Evolutionary conservation across 225 moss, liverwort and hornwort genomes (phyloP), one percentile per base, ranked within the genome.

Genomic region (Neckera pumila): DNA sequence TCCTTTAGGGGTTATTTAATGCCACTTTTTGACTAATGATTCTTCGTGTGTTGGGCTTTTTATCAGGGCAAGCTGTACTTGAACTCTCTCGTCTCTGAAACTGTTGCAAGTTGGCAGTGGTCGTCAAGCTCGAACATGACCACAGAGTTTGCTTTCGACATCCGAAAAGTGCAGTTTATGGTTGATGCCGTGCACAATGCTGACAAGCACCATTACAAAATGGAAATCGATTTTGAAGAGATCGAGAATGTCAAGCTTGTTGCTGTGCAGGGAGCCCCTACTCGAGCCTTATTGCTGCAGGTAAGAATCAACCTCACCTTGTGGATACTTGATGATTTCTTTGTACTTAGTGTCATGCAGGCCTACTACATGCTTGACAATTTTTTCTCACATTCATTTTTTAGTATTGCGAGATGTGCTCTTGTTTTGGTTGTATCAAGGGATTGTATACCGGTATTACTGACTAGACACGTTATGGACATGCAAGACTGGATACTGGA

Each of bases 161-260:
- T 75, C 51, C 89, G 92, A 66, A 90, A 88, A 76, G 79, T 93
- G 85, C 88, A 90, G 61, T 90, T 94, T 75, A 71, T 88, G 84
- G 43, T 93, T 65, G 83, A 89, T 61, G 73, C 85, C 27, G 73
- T 59, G 83, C 84, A 49, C 78, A 60, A 82, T 47, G 57, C 54
- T 23, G 83, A 88, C 38, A 93, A 92, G 73, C 88, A 72, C 31
- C 83, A 87, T 21, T 93, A 92, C 83, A 95, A 92, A 85, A 87
- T 95, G 88, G 95, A 94, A 85, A 92, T 90, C 89, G 81, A 85
- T 18, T 94, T 95, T 86, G 91, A 92, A 80, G 92, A 93, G 82
- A 88, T 95, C 83, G 87, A 87, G 56, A 86, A 66, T 58, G 84
- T 95, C 54, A 88, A 91, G 85, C 87, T 92, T 85, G 93, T 93